phyloP scores from a whole-genome alignment of 371 early-diverging fungal species.

The Mucor racemosus region DNA sequence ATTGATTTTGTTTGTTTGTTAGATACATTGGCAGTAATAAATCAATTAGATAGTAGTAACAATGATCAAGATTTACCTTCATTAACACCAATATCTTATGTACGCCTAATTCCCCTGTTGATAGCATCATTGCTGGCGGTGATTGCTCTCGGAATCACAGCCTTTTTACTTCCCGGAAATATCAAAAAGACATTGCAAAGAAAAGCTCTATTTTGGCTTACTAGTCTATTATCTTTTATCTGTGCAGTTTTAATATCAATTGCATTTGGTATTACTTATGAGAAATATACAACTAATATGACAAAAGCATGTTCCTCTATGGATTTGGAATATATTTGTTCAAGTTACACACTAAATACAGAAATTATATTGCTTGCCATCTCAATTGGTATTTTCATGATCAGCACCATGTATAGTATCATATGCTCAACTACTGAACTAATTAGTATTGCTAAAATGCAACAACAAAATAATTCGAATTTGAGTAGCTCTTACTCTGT shows the following conservation, averaged over 20 bases:
- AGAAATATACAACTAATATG: constrained; percentile 10
- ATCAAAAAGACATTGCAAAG: constrained; percentile 17
- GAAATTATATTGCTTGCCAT: constrained; percentile 21
- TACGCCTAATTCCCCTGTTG: constrained; percentile 20
- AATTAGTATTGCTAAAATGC: neutral
- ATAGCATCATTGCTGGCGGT: constrained; percentile 18
- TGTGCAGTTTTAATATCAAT: constrained; percentile 5
- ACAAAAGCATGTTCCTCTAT: neutral
- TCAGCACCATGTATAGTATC: constrained; percentile 12
- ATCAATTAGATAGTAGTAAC: neutral
- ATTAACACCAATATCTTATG: neutral
- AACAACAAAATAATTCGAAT: neutral
- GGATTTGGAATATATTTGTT: constrained; percentile 8
- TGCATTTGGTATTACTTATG: constrained; percentile 15
- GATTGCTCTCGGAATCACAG: neutral
- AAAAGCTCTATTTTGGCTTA: constrained; percentile 10
- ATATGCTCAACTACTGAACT: neutral
- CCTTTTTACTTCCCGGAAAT: constrained; percentile 18
- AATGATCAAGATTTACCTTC: neutral
- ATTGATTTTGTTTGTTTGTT: neutral
- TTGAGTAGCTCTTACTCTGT: neutral
- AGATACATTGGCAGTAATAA: neutral
- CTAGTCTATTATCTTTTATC: constrained; percentile 9
- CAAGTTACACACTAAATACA: constrained; percentile 11
- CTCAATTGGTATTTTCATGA: constrained; percentile 18